A percentile compares a stretch with the other conserved stretches of the same genome.
Evolutionary conservation across 805 yeast species (phyloP).

Genomic region (Wickerhamia fluorescens): DNA sequence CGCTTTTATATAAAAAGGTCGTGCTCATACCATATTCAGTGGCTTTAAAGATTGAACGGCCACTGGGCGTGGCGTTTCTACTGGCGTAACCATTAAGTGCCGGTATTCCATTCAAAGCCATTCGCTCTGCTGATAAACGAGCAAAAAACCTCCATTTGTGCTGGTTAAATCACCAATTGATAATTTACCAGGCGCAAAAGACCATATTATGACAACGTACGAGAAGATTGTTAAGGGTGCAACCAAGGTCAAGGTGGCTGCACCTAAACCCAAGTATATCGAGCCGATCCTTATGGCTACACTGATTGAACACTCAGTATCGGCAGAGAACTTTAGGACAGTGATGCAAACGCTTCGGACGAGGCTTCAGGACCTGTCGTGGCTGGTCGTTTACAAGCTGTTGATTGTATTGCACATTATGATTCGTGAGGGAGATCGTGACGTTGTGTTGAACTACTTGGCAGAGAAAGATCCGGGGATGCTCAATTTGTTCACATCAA

Average conservation of each 20-base stretch:
- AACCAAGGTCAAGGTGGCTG: slow-evolving; percentile 63
- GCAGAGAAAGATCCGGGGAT: slow-evolving; percentile 41
- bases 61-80: too few species aligned
- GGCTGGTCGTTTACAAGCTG: slow-evolving; percentile 88
- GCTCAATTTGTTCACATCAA: slow-evolving; percentile 38
- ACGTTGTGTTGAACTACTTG: slow-evolving; percentile 61
- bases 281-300: slow-evolving; percentile 84
- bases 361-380: slow-evolving; percentile 71
- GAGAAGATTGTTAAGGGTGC: slow-evolving; percentile 66
- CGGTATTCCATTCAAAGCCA: too few species aligned
- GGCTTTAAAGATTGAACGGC: too few species aligned
- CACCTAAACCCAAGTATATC: slow-evolving; percentile 94
- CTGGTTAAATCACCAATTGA: too few species aligned
- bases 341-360: slow-evolving; percentile 58
- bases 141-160: too few species aligned
- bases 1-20: too few species aligned
- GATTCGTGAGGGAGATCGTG: slow-evolving; percentile 85
- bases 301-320: slow-evolving; percentile 36
- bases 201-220: slow-evolving; percentile 66
- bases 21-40: too few species aligned
- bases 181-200: too few species aligned
- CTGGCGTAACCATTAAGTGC: too few species aligned
- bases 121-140: too few species aligned
- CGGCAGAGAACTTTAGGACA: slow-evolving; percentile 50
- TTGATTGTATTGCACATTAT: slow-evolving; percentile 80